Percentiles rank a stretch among this genome's conserved stretches.
Conservation (phyloP, 805 yeast genomes). For the Candida rishiriensis region DNA sequence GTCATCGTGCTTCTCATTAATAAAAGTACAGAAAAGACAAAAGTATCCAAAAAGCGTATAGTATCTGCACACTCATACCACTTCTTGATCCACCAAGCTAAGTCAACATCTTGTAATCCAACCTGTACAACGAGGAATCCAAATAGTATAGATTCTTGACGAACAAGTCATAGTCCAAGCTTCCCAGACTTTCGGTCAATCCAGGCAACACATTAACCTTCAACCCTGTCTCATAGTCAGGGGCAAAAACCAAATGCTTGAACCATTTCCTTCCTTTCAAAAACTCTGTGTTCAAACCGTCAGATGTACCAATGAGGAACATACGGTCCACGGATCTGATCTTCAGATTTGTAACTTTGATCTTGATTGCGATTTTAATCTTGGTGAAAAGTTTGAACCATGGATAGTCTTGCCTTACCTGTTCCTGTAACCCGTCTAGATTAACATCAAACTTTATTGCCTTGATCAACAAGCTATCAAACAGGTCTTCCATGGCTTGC, state of each 20-base stretch:
- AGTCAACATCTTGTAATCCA: constrained; percentile 10
- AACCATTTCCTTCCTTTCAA: constrained; percentile 52
- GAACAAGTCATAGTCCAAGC: constrained; percentile 36
- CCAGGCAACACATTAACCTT: constrained; percentile 56
- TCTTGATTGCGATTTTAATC: constrained; percentile 50
- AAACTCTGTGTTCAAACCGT: constrained; percentile 32
- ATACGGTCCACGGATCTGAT: constrained; percentile 51
- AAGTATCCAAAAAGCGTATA: too few relatives aligned
- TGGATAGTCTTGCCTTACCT: constrained; percentile 63
- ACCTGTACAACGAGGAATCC: constrained; percentile 6
- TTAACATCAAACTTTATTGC: constrained; percentile 17
- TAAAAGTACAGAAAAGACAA: too few relatives aligned
- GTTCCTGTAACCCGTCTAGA: constrained; percentile 37
- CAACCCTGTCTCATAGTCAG: constrained; percentile 48
- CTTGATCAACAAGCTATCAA: constrained; percentile 8
- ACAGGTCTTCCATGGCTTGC: constrained; percentile 3
- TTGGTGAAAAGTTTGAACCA: constrained; percentile 68
- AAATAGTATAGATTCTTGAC: constrained; percentile 11
- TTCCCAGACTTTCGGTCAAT: constrained; percentile 49
- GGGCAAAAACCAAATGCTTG: constrained; percentile 61
- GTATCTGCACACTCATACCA: too few relatives aligned
- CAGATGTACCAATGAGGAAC: constrained; percentile 34
- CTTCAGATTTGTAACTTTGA: constrained; percentile 50
- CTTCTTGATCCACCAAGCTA: background rate
- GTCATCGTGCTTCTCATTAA: too few relatives aligned